Percentiles rank a stretch among this genome's conserved stretches.
Conservation (phyloP, 2,329 filamentous ascomycete species). For the Fusarium sp. region DNA sequence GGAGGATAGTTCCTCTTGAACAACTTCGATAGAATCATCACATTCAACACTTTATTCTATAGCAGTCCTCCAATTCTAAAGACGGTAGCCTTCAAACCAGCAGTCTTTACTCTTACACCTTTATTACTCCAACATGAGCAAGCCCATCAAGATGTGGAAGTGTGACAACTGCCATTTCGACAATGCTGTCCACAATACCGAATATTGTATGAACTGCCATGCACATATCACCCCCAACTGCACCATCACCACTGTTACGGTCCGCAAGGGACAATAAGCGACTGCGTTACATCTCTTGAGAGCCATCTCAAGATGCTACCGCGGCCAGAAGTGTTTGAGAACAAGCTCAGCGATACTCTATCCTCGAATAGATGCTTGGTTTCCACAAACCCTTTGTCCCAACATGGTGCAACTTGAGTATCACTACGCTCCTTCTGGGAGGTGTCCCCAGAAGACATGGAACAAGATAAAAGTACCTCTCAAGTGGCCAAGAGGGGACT, state of each 20-base stretch:
- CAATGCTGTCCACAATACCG: not conserved
- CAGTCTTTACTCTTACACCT: not conserved
- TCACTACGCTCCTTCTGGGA: too few relatives aligned
- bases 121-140: not conserved
- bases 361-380: not conserved
- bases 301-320: not conserved
- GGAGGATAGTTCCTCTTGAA: not conserved
- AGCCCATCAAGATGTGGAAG: constrained; percentile 4
- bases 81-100: not conserved
- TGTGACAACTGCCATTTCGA: not conserved
- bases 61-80: not conserved
- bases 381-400: not conserved
- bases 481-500: not conserved
- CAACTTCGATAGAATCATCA: not conserved
- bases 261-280: not conserved
- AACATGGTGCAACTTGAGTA: not conserved
- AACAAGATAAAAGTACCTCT: not conserved
- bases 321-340: not conserved
- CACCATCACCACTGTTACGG: not conserved
- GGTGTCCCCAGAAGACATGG: not conserved
- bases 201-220: not conserved
- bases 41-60: not conserved
- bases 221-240: not conserved
- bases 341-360: not conserved
- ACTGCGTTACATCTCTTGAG: not conserved